phyloP scores from a whole-genome alignment of 2,329 filamentous ascomycete genomes.

The Dactylellina sp. region DNA sequence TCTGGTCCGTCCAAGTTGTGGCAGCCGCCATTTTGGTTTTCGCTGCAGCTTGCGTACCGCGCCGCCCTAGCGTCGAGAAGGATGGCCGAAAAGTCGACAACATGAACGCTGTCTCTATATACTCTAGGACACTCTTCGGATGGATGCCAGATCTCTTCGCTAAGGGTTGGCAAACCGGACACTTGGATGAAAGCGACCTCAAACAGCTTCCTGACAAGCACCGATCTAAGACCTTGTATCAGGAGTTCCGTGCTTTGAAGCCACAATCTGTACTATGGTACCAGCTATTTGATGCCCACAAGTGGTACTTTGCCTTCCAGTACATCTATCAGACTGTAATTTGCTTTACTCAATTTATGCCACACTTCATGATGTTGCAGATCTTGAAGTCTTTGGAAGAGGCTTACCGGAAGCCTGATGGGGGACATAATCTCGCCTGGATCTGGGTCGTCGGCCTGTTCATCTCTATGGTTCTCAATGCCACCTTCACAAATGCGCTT shows the following conservation, averaged over 20 bases:
- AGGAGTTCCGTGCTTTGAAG: constrained; percentile 29
- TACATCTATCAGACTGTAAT: constrained; percentile 56
- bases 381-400: constrained; percentile 75
- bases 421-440: constrained; percentile 70
- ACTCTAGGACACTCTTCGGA: constrained; percentile 23
- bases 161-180: constrained; percentile 49
- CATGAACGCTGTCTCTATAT: constrained; percentile 28
- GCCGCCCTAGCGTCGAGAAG: constrained; percentile 45
- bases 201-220: constrained; percentile 29
- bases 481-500: constrained; percentile 25
- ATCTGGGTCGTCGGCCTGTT: constrained; percentile 76
- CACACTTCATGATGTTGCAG: constrained; percentile 76
- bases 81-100: constrained; percentile 49
- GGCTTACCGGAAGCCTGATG: constrained; percentile 65
- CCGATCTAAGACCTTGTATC: constrained; percentile 40
- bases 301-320: constrained; percentile 58
- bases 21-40: constrained; percentile 56
- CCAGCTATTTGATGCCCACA: constrained; percentile 55
- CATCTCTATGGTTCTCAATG: constrained; percentile 69
- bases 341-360: constrained; percentile 70
- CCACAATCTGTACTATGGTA: constrained; percentile 35
- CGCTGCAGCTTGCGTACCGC: constrained; percentile 45
- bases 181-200: constrained; percentile 51
- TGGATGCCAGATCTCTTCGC: constrained; percentile 42
- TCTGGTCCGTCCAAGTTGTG: constrained; percentile 54